These are phyloP conservation scores for Coemansia sp. DNA, from an alignment of 192 early-diverging fungal species.

Conservation along the genomic window DNA sequence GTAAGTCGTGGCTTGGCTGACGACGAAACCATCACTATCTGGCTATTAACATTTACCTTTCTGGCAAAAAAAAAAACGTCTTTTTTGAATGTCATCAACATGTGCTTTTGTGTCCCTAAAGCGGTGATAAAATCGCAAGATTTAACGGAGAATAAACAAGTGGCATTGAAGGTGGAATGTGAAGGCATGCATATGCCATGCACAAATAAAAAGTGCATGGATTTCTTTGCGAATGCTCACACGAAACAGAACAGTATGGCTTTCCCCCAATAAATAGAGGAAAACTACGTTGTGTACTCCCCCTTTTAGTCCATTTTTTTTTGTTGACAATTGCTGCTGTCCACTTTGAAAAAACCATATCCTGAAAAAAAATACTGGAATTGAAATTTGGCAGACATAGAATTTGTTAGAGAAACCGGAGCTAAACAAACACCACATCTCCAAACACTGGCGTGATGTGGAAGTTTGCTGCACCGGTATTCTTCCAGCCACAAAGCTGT, in stretches of 20 bases:
- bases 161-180: background rate
- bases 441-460: slow-evolving; percentile 54
- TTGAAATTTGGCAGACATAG: background rate
- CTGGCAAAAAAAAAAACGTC: too few species aligned
- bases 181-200: background rate
- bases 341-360: background rate
- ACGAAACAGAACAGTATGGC: background rate
- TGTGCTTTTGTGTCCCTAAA: background rate
- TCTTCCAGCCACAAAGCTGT: slow-evolving; percentile 55
- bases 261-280: too few species aligned
- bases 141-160: background rate
- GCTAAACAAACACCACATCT: slow-evolving; percentile 24
- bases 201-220: background rate
- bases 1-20: too few species aligned
- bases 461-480: slow-evolving; percentile 44
- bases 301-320: background rate
- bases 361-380: background rate
- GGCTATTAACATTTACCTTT: too few species aligned
- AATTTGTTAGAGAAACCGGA: background rate
- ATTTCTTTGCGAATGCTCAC: background rate
- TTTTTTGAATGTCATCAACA: too few species aligned
- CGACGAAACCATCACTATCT: too few species aligned
- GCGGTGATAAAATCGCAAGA: background rate
- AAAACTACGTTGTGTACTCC: too few species aligned
- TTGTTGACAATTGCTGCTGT: background rate